Conservation (phyloP, 257 asterid genomes). For the Hygrophila difformis region DNA sequence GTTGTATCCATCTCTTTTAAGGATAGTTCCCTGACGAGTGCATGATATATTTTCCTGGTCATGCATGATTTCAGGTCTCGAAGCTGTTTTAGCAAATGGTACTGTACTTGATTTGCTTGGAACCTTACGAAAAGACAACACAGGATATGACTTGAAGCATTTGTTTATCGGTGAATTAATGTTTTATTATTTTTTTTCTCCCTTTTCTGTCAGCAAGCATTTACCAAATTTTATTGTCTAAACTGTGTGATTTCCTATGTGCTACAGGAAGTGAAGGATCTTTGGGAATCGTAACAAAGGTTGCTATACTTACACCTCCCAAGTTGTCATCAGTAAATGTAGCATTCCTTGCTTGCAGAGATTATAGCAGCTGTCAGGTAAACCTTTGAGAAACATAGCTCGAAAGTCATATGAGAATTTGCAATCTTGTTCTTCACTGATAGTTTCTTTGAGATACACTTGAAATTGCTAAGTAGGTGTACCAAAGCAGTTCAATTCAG, state of each 20-base stretch:
- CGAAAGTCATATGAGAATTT: no score
- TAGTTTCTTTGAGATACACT: no score
- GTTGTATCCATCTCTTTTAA: not conserved
- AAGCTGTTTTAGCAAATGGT: constrained; percentile 93
- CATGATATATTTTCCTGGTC: not conserved
- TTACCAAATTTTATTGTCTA: constrained; percentile 12
- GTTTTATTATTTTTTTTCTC: constrained; percentile 14
- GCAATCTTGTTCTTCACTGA: no score
- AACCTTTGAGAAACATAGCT: constrained; percentile 14
- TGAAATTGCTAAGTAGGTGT: no score
- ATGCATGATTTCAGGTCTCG: constrained; percentile 60
- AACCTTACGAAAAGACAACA: constrained; percentile 88
- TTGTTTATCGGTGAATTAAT: constrained; percentile 70
- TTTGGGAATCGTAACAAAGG: constrained; percentile 85
- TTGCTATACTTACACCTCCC: constrained; percentile 91
- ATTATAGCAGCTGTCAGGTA: constrained; percentile 95
- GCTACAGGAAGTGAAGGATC: constrained; percentile 94
- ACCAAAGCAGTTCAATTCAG: no score
- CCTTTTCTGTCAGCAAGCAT: constrained; percentile 14
- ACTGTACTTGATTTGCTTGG: constrained; percentile 96
- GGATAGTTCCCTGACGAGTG: constrained; percentile 7
- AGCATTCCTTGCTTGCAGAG: constrained; percentile 89
- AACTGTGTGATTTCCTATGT: constrained; percentile 17
- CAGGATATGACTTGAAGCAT: constrained; percentile 97
- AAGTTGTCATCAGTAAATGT: constrained; percentile 79